Base-by-base conservation (phyloP, 495 filamentous ascomycete genomes). In the Xylaria telfairii region DNA sequence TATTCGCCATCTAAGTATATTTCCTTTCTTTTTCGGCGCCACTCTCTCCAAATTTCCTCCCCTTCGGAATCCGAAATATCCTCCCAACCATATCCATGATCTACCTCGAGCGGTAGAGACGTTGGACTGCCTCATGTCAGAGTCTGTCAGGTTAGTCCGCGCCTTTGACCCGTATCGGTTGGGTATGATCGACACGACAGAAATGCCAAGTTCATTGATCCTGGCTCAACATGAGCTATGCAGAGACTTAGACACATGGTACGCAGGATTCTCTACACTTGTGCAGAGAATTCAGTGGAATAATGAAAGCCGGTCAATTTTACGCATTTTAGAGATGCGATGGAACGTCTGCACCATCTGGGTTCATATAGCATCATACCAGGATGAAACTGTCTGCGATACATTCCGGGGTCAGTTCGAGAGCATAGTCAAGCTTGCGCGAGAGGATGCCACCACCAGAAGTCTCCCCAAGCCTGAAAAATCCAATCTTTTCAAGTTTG, bases 401-500 rank as follows among this genome's bases (percentile, higher is more conserved):
- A 60, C 6, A 41, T 63, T 53, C 30, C 42, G 41, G 28, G 44
- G 26, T 42, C 28, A 57, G 51, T 68, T 68, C 12, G 53, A 28
- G 28, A 1, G 53, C 4, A 68, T 68, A 5, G 12, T 77, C 2
- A 44, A 46, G 57, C 49, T 68, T 60, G 34, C 75, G n/a, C 54
- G 54, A 34, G 69, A 70, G 24, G 51, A 66, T 2, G 34, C 32
- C 6, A 37, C 78, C 41, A 72, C 64, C 51, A 65, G n/a, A 24
- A 68, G 24, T 0, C 34, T 28, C n/a, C 3, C 15, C 63, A 73
- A 26, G 54, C 57, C 47, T 42, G 69, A 69, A 72, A 77, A 53
- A 68, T 77, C 49, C 41, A 74, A 56, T 9, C 69, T 72, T 56
- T 86, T 86, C 73, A 76, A 78, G 46, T 85, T 85, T 41, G 85